These are phyloP conservation scores for Cladosporium sp. DNA, from an alignment of 2,329 filamentous ascomycete species.

Conservation along the genomic window DNA sequence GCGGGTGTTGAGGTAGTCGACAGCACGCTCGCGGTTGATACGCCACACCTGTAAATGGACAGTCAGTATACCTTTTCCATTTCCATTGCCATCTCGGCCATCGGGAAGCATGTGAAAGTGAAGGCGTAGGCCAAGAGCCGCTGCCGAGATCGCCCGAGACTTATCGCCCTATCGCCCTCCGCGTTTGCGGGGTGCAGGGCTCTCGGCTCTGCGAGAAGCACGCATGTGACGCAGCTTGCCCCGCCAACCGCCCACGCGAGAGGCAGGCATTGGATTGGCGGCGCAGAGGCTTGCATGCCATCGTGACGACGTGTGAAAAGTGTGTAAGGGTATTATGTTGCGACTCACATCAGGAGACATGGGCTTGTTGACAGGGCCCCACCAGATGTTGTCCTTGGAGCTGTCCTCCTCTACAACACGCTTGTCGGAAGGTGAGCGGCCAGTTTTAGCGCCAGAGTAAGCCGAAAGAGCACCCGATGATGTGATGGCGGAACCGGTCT, in stretches of 20 bases:
- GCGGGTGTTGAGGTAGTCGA: conserved; percentile 98
- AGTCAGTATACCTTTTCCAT: conserved; percentile 3
- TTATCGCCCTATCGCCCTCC: background rate
- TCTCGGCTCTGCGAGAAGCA: background rate
- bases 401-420: conserved; percentile 88
- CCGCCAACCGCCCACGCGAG: conserved; percentile 14
- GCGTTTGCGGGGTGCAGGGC: conserved; percentile 2
- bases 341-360: conserved; percentile 90
- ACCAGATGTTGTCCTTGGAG: conserved; percentile 94
- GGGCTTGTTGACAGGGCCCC: conserved; percentile 99
- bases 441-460: conserved; percentile 97
- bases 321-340: conserved; percentile 5
- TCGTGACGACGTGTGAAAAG: conserved; percentile 10
- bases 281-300: conserved; percentile 4
- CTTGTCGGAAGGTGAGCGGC: conserved; percentile 95
- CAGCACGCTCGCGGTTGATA: conserved; percentile 97
- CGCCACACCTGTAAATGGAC: conserved; percentile 77
- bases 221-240: conserved; percentile 19
- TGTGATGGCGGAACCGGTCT: conserved; percentile 96
- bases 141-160: conserved; percentile 17
- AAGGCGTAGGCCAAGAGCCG: conserved; percentile 12
- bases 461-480: conserved; percentile 92
- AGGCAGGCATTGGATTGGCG: conserved; percentile 1
- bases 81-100: background rate
- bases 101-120: conserved; percentile 17